Conservation (phyloP, 2,329 filamentous ascomycete species). For the Beauveria sp. region DNA sequence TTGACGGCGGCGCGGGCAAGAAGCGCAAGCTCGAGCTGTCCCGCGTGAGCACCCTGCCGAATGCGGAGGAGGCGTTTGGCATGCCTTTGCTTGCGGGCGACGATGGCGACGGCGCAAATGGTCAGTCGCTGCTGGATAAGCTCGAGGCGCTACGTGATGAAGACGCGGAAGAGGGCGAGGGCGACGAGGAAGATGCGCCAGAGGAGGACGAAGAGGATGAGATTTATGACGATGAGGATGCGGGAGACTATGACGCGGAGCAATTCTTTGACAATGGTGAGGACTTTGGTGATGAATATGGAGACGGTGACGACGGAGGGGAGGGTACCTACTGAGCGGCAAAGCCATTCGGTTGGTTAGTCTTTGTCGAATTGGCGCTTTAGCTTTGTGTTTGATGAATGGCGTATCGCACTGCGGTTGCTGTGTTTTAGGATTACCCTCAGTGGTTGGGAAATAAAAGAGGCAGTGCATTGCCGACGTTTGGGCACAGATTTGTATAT, state of each 20-base stretch:
- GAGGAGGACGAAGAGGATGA: constrained; percentile 42
- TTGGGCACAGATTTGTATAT: background rate
- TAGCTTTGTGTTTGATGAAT: background rate
- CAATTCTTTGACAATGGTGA: constrained; percentile 52
- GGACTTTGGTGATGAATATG: constrained; percentile 45
- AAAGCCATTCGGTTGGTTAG: background rate
- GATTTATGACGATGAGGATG: constrained; percentile 49
- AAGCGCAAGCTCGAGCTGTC: constrained; percentile 40
- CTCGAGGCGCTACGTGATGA: constrained; percentile 42
- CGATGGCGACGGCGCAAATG: constrained; percentile 21
- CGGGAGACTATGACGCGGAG: constrained; percentile 54
- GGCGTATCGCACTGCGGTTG: background rate
- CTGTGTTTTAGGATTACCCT: background rate
- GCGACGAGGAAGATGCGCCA: constrained; percentile 37
- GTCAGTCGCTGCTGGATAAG: constrained; percentile 34
- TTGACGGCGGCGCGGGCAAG: constrained; percentile 40
- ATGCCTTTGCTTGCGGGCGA: constrained; percentile 22
- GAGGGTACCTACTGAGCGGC: constrained; percentile 30
- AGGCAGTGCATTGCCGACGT: background rate
- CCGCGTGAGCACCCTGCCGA: constrained; percentile 39
- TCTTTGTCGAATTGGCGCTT: background rate
- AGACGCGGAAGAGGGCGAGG: constrained; percentile 36
- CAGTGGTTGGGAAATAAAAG: background rate
- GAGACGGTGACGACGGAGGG: constrained; percentile 41
- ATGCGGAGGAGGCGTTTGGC: constrained; percentile 43